phyloP scores from a whole-genome alignment of 2,329 filamentous ascomycete species.

The Parastagonospora nodorum region DNA sequence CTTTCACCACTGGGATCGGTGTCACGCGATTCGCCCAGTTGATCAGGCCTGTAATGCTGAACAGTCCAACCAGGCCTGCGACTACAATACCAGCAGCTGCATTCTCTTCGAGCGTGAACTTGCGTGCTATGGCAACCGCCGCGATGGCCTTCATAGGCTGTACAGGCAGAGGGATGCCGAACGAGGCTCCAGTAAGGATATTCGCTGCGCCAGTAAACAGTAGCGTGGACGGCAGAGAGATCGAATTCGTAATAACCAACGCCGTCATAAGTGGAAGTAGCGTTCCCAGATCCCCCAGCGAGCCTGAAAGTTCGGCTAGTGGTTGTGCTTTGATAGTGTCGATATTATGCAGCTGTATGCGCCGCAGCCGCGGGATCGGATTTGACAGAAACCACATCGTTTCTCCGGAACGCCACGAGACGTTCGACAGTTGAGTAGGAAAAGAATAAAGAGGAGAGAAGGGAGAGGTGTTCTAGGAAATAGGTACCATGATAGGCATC shows the following conservation, averaged over 20 bases:
- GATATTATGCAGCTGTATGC: constrained; percentile 56
- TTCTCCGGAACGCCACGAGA: not conserved
- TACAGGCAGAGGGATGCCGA: constrained; percentile 88
- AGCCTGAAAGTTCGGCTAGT: constrained; percentile 81
- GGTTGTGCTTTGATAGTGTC: constrained; percentile 61
- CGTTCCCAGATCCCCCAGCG: constrained; percentile 87
- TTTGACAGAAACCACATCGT: constrained; percentile 24
- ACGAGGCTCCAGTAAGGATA: constrained; percentile 77
- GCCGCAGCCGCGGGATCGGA: constrained; percentile 35
- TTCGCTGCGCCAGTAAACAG: constrained; percentile 90
- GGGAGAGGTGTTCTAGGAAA: not conserved
- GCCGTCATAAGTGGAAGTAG: constrained; percentile 88
- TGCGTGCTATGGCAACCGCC: constrained; percentile 78
- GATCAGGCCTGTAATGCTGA: constrained; percentile 81
- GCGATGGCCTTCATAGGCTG: constrained; percentile 93
- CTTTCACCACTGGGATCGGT: constrained; percentile 87
- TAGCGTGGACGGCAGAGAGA: constrained; percentile 81
- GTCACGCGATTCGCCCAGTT: constrained; percentile 73
- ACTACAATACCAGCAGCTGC: constrained; percentile 86
- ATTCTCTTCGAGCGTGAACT: constrained; percentile 70
- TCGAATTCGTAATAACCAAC: constrained; percentile 75
- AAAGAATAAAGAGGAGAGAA: not conserved
- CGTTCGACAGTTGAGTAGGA: not conserved
- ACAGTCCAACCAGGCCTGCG: constrained; percentile 70
- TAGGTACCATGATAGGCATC: constrained; percentile 5